These are phyloP conservation scores for Russula brevipes DNA, from an alignment of 768 basidiomycete genomes.

Conservation along the genomic window DNA sequence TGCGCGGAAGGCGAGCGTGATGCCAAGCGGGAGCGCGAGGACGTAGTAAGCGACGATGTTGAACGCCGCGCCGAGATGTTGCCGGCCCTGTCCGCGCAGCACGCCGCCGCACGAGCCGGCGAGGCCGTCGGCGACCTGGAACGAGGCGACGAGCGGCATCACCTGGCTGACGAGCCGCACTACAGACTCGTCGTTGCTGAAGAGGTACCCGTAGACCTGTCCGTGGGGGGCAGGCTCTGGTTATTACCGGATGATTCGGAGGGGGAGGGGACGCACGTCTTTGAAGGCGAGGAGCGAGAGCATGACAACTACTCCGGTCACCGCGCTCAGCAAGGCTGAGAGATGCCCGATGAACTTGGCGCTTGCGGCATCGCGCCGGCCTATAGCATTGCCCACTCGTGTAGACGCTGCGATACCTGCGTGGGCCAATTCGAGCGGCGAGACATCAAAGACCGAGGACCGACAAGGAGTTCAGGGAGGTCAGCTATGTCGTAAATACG, in stretches of 20 bases:
- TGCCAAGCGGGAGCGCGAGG: constrained; percentile 48
- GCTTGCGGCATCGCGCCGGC: constrained; percentile 45
- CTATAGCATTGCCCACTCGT: constrained; percentile 69
- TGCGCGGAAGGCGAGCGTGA: constrained; percentile 44
- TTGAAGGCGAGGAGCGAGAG: constrained; percentile 48
- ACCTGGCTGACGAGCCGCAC: constrained; percentile 46
- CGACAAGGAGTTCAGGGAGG: neutral
- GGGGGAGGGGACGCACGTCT: constrained; percentile 40
- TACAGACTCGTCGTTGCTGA: constrained; percentile 57
- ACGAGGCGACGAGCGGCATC: constrained; percentile 52
- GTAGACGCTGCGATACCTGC: constrained; percentile 64
- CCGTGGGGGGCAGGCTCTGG: no score
- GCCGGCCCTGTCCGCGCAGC: constrained; percentile 49
- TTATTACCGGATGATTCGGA: neutral
- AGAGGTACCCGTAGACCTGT: constrained; percentile 62
- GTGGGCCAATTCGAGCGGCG: no score
- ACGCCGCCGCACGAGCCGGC: constrained; percentile 48
- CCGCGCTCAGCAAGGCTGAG: constrained; percentile 57
- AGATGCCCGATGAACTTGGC: constrained; percentile 59
- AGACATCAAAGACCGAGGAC: neutral
- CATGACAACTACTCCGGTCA: constrained; percentile 58
- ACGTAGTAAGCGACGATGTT: constrained; percentile 63
- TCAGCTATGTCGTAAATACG: neutral
- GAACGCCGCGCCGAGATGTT: constrained; percentile 70
- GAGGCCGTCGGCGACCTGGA: constrained; percentile 50